Percentiles rank a stretch among this genome's conserved stretches.
These are phyloP conservation scores for Globisporangium megalacanthum DNA, from an alignment of 352 stramenopile species.

Conservation along the genomic window DNA sequence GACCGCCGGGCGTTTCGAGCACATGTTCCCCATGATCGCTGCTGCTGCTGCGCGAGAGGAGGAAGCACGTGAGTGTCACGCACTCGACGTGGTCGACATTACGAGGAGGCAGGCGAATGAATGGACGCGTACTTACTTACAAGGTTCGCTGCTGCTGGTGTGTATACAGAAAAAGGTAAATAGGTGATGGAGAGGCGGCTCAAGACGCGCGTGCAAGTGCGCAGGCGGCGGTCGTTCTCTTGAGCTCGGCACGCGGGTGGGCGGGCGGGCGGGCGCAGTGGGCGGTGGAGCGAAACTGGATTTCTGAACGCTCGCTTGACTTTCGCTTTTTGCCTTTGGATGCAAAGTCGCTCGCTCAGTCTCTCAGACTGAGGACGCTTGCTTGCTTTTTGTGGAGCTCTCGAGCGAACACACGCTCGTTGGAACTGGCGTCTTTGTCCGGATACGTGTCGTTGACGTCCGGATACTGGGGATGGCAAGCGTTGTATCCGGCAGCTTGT, in stretches of 20 bases:
- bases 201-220: neutral
- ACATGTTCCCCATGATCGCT: conserved; percentile 10
- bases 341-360: neutral
- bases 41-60: neutral
- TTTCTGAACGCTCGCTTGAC: neutral
- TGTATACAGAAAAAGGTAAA: neutral
- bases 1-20: conserved; percentile 3
- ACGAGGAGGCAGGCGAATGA: too few relatives aligned
- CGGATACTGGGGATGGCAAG: too few relatives aligned
- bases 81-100: too few relatives aligned
- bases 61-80: neutral
- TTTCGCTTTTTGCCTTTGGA: neutral
- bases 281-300: conserved; percentile 1
- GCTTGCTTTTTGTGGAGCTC: neutral
- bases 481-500: neutral
- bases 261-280: neutral
- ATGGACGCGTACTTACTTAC: neutral
- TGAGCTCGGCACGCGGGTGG: too few relatives aligned
- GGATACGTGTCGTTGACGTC: neutral
- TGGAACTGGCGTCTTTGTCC: neutral
- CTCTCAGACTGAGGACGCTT: neutral
- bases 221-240: neutral
- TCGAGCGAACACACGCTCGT: too few relatives aligned
- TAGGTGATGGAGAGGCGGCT: too few relatives aligned
- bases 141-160: too few relatives aligned